Percentiles rank a stretch among this genome's conserved stretches.
Conservation (phyloP, 2,329 filamentous ascomycete species). For the Cladosporium halotolerans region DNA sequence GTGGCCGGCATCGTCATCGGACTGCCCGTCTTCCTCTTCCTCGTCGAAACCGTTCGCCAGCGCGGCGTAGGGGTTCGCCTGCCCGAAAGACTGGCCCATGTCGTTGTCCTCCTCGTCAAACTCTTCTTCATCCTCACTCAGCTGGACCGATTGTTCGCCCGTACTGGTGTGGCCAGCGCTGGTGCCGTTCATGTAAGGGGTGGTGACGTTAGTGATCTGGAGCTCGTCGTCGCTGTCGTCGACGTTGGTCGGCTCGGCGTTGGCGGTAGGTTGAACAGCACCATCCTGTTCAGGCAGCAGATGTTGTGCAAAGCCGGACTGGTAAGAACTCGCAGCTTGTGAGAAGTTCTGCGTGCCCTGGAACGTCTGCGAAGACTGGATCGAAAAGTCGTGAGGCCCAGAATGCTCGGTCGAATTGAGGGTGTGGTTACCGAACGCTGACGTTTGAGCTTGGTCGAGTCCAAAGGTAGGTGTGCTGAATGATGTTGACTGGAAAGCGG, state of each 20-base stretch:
- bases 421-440: neutral
- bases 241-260: neutral
- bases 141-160: slow-evolving; percentile 10
- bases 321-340: neutral
- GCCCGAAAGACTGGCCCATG: neutral
- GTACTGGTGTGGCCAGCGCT: slow-evolving; percentile 14
- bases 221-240: neutral
- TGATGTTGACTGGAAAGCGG: neutral
- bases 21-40: slow-evolving; percentile 12
- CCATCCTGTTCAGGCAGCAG: neutral
- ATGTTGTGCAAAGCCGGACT: neutral
- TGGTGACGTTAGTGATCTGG: neutral
- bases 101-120: neutral
- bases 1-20: neutral
- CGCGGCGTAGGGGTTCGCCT: slow-evolving; percentile 15
- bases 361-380: neutral
- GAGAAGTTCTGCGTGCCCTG: neutral
- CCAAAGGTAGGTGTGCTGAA: neutral
- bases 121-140: slow-evolving; percentile 10
- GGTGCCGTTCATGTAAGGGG: neutral
- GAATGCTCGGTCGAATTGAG: neutral
- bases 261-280: neutral
- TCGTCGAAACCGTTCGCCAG: slow-evolving; percentile 12
- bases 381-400: neutral
- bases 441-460: neutral